Percentiles rank a stretch among this genome's conserved stretches.
Conservation (phyloP, 495 filamentous ascomycete genomes). For the Pseudoneurospora amorphoporcata region DNA sequence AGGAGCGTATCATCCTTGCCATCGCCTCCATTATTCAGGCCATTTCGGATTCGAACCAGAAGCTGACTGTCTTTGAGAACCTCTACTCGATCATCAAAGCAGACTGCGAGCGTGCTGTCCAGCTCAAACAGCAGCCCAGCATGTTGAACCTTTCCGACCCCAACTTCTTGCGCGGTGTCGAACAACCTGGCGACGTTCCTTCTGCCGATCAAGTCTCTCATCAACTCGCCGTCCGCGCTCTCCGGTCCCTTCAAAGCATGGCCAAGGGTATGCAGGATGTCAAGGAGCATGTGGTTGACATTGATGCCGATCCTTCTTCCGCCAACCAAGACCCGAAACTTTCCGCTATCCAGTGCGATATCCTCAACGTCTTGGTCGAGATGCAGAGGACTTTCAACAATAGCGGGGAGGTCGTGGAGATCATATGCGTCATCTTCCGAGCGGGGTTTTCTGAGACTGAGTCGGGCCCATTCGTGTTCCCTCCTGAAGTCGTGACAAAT, state of each 20-base stretch:
- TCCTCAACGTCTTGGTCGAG: slow-evolving; percentile 45
- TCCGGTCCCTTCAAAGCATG: slow-evolving; percentile 66
- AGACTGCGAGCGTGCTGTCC: slow-evolving; percentile 42
- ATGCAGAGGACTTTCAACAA: slow-evolving; percentile 44
- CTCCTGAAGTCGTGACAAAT: slow-evolving; percentile 55
- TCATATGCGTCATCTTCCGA: slow-evolving; percentile 63
- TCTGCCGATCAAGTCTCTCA: slow-evolving; percentile 31
- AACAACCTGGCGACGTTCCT: slow-evolving; percentile 14
- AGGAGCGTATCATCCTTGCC: slow-evolving; percentile 72
- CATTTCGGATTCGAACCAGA: slow-evolving; percentile 51
- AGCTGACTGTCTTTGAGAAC: slow-evolving; percentile 48
- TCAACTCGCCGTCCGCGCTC: slow-evolving; percentile 49
- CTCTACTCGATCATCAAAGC: slow-evolving; percentile 55
- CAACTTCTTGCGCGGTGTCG: slow-evolving; percentile 19
- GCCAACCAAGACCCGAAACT: slow-evolving; percentile 5
- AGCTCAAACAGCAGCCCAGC: slow-evolving; percentile 21
- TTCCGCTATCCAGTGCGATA: slow-evolving; percentile 24
- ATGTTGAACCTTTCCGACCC: slow-evolving; percentile 27
- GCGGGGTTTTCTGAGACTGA: slow-evolving; percentile 70
- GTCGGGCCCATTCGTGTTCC: slow-evolving; percentile 69
- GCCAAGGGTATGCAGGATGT: slow-evolving; percentile 71
- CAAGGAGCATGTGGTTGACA: slow-evolving; percentile 58
- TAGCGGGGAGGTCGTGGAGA: slow-evolving; percentile 63
- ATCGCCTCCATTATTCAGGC: slow-evolving; percentile 82
- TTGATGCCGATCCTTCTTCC: slow-evolving; percentile 33